These are phyloP conservation scores for Penicillium egyptiacum DNA, from an alignment of 495 filamentous ascomycete genomes.

Conservation along the genomic window DNA sequence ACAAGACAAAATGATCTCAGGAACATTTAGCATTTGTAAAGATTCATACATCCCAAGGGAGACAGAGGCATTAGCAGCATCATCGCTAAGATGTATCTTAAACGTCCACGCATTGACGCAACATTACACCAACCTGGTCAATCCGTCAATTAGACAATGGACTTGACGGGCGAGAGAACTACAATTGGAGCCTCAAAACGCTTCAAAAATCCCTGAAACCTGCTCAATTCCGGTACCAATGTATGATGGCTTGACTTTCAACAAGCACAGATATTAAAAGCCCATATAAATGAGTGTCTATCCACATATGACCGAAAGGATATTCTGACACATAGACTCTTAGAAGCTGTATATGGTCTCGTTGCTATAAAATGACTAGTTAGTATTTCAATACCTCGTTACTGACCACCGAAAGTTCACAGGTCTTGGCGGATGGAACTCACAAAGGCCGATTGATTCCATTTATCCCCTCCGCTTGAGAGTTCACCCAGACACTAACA, in stretches of 20 bases:
- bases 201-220: neutral
- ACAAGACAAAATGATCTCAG: no score
- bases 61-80: no score
- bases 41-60: no score
- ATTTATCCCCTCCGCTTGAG: constrained; percentile 22
- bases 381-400: neutral
- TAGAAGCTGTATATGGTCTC: neutral
- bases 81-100: no score
- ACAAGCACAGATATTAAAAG: neutral
- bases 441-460: constrained; percentile 18
- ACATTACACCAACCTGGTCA: no score
- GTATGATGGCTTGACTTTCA: neutral
- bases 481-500: constrained; percentile 62
- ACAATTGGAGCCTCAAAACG: neutral
- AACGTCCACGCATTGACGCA: no score
- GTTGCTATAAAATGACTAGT: neutral
- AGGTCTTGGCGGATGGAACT: neutral
- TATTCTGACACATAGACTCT: neutral
- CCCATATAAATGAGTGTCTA: neutral
- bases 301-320: neutral
- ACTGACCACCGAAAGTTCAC: neutral
- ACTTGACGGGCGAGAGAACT: no score
- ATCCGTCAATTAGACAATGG: no score
- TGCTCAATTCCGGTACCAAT: neutral
- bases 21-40: no score